Percentiles rank a stretch among this genome's conserved stretches.
phyloP scores from a whole-genome alignment of 352 stramenopile genomes.

The Globisporangium apiculatum region DNA sequence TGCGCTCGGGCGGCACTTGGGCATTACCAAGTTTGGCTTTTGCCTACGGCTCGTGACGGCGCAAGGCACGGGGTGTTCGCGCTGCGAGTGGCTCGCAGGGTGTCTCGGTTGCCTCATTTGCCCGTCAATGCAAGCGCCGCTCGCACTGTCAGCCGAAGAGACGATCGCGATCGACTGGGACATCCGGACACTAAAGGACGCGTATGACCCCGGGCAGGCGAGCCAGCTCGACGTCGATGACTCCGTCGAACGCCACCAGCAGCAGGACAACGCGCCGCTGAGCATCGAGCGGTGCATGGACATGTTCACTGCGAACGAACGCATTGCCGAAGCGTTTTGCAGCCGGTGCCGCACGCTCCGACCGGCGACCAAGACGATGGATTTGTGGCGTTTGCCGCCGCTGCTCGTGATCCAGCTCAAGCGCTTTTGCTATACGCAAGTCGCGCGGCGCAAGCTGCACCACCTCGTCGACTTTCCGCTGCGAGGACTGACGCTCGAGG shows the following conservation, averaged over 20 bases:
- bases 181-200: slow-evolving; percentile 78
- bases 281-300: slow-evolving; percentile 81
- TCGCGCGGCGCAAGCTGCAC: slow-evolving; percentile 91
- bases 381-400: slow-evolving; percentile 95
- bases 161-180: slow-evolving; percentile 89
- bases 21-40: slow-evolving; percentile 74
- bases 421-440: slow-evolving; percentile 97
- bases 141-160: slow-evolving; percentile 61
- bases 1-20: slow-evolving; percentile 57
- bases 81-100: slow-evolving; percentile 84
- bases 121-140: slow-evolving; percentile 31
- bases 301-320: slow-evolving; percentile 81
- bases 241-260: slow-evolving; percentile 54
- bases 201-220: slow-evolving; percentile 81
- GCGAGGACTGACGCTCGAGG: slow-evolving; percentile 84
- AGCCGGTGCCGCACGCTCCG: slow-evolving; percentile 86
- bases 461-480: slow-evolving; percentile 95
- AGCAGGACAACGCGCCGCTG: slow-evolving; percentile 70
- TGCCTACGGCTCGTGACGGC: slow-evolving; percentile 77
- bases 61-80: slow-evolving; percentile 75
- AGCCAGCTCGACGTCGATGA: slow-evolving; percentile 72
- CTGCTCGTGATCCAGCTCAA: slow-evolving; percentile 99
- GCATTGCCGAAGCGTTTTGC: slow-evolving; percentile 75
- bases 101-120: slow-evolving; percentile 81
- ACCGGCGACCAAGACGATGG: slow-evolving; percentile 93